Conservation (phyloP, 73 alveolate species). For the Uronychia binucleata region DNA sequence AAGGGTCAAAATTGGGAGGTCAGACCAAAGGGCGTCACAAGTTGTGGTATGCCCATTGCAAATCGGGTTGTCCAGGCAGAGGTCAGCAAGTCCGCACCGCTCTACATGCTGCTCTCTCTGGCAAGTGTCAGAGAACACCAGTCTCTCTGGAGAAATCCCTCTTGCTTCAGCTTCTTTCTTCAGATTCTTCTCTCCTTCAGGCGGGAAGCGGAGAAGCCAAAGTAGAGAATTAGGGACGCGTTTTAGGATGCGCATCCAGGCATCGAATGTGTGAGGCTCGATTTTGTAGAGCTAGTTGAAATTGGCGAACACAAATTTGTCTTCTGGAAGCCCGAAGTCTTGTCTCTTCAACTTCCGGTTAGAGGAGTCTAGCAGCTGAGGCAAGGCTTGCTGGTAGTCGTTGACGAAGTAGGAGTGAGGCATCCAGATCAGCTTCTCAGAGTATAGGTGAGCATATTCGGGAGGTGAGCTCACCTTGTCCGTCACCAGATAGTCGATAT, state of each 20-base stretch:
- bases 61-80: conserved; percentile 56
- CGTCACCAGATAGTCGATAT: conserved; percentile 52
- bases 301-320: conserved; percentile 64
- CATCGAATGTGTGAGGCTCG: conserved; percentile 48
- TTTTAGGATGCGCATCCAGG: conserved; percentile 59
- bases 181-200: conserved; percentile 51
- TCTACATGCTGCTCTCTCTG: conserved; percentile 49
- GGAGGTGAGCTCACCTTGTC: conserved; percentile 56
- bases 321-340: conserved; percentile 46
- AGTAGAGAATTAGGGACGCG: conserved; percentile 59
- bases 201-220: conserved; percentile 61
- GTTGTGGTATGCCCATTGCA: conserved; percentile 69
- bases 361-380: conserved; percentile 16
- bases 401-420: conserved; percentile 64
- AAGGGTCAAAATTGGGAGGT: conserved; percentile 55
- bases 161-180: conserved; percentile 38
- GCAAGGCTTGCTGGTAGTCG: conserved; percentile 43
- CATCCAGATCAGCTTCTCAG: conserved; percentile 63
- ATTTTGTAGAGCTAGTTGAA: conserved; percentile 64
- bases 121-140: conserved; percentile 45
- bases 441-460: not conserved
- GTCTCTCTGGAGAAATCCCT: conserved; percentile 42
- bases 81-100: conserved; percentile 64
- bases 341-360: conserved; percentile 20
- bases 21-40: conserved; percentile 61